phyloP scores from a whole-genome alignment of 768 basidiomycete genomes.

The Pleurotus cornucopiae region DNA sequence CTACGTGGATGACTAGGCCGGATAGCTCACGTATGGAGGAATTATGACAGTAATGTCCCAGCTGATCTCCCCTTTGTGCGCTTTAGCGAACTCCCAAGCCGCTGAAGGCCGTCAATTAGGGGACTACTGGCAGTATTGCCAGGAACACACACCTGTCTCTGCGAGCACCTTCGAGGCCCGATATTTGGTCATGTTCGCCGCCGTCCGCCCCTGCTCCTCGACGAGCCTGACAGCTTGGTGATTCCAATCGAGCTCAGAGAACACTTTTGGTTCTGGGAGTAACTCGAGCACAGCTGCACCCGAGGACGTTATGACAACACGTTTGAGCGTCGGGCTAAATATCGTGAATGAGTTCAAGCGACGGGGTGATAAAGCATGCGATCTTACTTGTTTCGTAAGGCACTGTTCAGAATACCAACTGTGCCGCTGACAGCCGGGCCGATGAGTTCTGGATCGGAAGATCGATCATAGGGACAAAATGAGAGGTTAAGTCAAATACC shows the following conservation, averaged over 20 bases:
- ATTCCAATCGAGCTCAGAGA: constrained; percentile 61
- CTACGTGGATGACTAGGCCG: not conserved
- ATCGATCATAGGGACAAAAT: not conserved
- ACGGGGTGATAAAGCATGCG: not conserved
- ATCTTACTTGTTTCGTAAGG: constrained; percentile 47
- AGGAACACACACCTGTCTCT: constrained; percentile 40
- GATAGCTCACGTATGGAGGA: constrained; percentile 44
- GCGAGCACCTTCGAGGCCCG: constrained; percentile 61
- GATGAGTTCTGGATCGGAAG: constrained; percentile 47
- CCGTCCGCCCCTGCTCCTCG: constrained; percentile 44
- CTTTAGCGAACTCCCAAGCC: constrained; percentile 37
- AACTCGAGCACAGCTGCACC: constrained; percentile 39
- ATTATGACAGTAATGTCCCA: constrained; percentile 54
- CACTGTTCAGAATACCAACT: constrained; percentile 52
- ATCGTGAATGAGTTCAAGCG: not conserved
- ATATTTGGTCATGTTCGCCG: constrained; percentile 41
- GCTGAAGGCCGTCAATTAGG: constrained; percentile 20
- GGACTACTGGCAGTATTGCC: not conserved
- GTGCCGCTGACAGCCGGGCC: constrained; percentile 73
- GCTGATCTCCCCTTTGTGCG: constrained; percentile 34
- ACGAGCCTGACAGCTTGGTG: constrained; percentile 38
- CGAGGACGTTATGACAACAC: constrained; percentile 69
- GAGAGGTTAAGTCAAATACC: constrained; percentile 14
- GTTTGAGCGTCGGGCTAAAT: constrained; percentile 44
- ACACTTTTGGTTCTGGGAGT: constrained; percentile 23